These are phyloP conservation scores for Perkinsela sp. DNA, from an alignment of 208 protist genomes.

Conservation along the genomic window DNA sequence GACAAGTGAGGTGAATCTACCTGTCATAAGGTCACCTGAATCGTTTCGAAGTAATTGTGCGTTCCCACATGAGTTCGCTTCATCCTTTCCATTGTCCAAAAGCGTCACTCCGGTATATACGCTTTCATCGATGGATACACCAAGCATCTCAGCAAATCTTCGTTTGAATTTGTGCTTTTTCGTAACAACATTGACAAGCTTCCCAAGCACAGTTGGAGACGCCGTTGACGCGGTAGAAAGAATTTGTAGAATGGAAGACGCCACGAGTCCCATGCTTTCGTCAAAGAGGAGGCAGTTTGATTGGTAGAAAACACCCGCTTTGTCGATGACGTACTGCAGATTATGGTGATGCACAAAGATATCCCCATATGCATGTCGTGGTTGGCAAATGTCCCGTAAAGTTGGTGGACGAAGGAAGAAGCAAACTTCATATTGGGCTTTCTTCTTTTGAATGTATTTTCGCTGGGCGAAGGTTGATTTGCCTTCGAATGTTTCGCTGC, in stretches of 20 bases:
- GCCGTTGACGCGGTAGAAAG: not conserved
- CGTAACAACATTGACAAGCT: not conserved
- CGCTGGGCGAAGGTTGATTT: constrained; percentile 4
- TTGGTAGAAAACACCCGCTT: not conserved
- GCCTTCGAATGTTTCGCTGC: constrained; percentile 4
- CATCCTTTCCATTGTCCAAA: no score
- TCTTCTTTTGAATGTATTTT: constrained; percentile 6
- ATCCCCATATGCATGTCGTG: not conserved
- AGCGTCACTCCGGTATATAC: not conserved
- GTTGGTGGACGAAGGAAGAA: not conserved
- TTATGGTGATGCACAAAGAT: not conserved
- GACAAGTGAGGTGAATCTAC: not conserved
- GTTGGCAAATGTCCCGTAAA: not conserved
- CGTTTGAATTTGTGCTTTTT: not conserved
- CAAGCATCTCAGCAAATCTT: not conserved
- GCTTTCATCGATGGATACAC: not conserved
- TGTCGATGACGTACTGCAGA: not conserved
- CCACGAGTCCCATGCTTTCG: not conserved
- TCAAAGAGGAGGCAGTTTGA: not conserved
- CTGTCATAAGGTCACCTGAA: not conserved
- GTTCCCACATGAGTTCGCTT: no score
- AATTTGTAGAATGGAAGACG: not conserved
- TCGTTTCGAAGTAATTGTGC: not conserved
- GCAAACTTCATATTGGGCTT: not conserved
- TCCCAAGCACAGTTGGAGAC: not conserved